Evolutionary conservation across 345 rosid genomes (phyloP), one percentile per base, ranked within the genome.

Genomic region (Salix exigua): DNA sequence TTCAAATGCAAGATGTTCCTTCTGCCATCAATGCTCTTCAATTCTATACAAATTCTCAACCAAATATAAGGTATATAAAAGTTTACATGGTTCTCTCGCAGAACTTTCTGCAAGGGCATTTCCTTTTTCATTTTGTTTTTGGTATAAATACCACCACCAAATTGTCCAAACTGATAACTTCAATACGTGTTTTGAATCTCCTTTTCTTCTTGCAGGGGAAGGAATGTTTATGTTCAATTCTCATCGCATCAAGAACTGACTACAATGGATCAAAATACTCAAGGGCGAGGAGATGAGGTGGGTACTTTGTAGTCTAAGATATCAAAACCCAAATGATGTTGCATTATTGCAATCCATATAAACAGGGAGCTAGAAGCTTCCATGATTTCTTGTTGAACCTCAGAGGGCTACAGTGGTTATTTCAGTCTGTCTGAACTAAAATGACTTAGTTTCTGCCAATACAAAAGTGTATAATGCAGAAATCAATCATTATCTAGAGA

Each of bases 211-310:
- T 23, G 66, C 23, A 95, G 99, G 89, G 98, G 99, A 64, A 86
- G 99, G 85, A 96, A 93, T 90, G 99, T 96, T 68, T 96, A 93
- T 84, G 82, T 96, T 63, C 98, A 96, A 72, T 96, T 96, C 85
- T 96, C 98, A 25, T 96, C 99, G n/a, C 99, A 96, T 82, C 98
- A 96, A 84, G 99, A 96, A 85, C 83, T 96, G 78, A 96, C 98
- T 63, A 96, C 98, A 7, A 82, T 90, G 88, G 98, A 96, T 72
- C 99, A 96, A 85, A 96, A 87, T 77, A 68, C 94, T 73, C 98
- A 96, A 83, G 96, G 91, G 62, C 85, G 99, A 31, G 99, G 92
- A 69, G 99, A 96, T 58, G 98, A 94, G 99, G 99, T 95, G 83
- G 81, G 94, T 86, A 33, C 48, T 23, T 58, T 68, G 60, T 70